These are phyloP conservation scores for Cladosporium phlei DNA, from an alignment of 2,329 filamentous ascomycete genomes.

Conservation along the genomic window DNA sequence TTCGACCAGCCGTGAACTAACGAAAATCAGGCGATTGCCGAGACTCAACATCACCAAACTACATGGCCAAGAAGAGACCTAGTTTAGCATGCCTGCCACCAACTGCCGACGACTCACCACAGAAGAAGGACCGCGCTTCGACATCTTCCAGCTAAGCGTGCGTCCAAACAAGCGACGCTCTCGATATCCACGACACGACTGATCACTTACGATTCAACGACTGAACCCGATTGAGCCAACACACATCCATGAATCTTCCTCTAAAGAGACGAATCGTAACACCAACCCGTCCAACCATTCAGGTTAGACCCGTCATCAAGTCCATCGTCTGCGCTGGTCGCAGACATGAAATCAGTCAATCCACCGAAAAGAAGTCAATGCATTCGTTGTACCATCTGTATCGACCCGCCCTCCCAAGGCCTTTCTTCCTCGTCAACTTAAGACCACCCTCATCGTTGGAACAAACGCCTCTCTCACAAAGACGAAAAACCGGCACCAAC, in stretches of 20 bases:
- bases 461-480: too few species aligned
- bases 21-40: constrained; percentile 14
- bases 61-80: constrained; percentile 2
- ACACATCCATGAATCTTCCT: background rate
- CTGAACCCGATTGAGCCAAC: background rate
- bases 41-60: constrained; percentile 12
- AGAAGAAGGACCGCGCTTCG: constrained; percentile 5
- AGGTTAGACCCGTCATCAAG: background rate
- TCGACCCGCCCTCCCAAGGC: background rate
- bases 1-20: background rate
- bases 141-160: background rate
- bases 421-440: too few species aligned
- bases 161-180: background rate
- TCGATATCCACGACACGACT: background rate
- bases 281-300: background rate
- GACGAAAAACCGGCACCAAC: too few species aligned
- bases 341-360: background rate
- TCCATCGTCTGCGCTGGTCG: background rate
- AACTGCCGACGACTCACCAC: background rate
- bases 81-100: background rate
- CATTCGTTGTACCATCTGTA: background rate
- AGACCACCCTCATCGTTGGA: too few species aligned
- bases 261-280: background rate
- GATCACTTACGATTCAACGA: background rate
- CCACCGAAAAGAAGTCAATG: background rate